Evolutionary conservation across 2,329 filamentous ascomycete genomes (phyloP), one percentile per base, ranked within the genome.

Genomic region (Trichoderma breve): DNA sequence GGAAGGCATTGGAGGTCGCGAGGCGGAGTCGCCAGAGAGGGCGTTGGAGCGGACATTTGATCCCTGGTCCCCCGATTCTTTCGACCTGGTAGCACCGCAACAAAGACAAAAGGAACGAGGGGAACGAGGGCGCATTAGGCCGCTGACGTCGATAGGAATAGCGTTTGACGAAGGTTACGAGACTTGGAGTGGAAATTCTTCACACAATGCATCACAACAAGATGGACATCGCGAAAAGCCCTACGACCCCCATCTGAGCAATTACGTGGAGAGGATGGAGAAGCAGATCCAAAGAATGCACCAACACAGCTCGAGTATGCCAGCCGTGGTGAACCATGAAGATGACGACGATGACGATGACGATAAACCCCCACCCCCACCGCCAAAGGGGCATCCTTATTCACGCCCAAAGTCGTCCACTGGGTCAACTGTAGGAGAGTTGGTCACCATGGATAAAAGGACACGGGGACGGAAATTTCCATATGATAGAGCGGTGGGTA

Each of bases 241-340:
- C 43, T 82, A 86, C 53, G 85, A 89, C 1, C 91, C 93, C 21
- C 90, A 95, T 76, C 84, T 97, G 12, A 92, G 90, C 78, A 95
- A 92, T 77, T 98, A 98, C 77, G 94, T 97, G 5, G 90, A 96
- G 77, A 89, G 94, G 63, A 98, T 98, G 94, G 95, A 98, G 79
- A 92, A 89, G 74, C 90, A 93, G 43, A 83, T 98, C 53, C 88
- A 90, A 63, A 89, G 89, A 73, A 89, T 94, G 85, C 92, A 95
- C 68, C 86, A 89, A 65, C 83, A 89, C 55, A 88, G 85, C 74
- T 81, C 84, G 18, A 86, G 84, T 55, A 78, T 82, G 43, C 81
- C 84, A 1, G 61, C 57, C 8, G 73, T 73, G 9, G 73, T 73
- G 30, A 83, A 87, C 61, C 84, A 85, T 53, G 83, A 84, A 15